Percentiles rank a stretch among this genome's conserved stretches.
phyloP scores from a whole-genome alignment of 78 protist species.

The Trichosphaerium sp. region DNA sequence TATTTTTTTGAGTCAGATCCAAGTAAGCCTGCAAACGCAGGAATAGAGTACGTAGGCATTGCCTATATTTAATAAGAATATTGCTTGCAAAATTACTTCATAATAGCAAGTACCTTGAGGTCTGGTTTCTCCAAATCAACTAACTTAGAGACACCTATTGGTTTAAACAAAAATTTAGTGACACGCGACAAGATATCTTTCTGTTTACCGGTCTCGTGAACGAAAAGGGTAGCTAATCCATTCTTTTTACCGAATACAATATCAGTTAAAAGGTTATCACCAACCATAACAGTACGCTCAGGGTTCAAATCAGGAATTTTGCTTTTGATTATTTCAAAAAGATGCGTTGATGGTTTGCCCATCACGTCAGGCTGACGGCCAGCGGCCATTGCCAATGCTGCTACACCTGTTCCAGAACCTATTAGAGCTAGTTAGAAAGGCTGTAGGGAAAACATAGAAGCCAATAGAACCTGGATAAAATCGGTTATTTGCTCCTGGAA shows the following conservation, averaged over 20 bases:
- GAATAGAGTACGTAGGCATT: too few relatives aligned
- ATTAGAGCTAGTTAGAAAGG: not conserved
- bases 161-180: too few relatives aligned
- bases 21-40: too few relatives aligned
- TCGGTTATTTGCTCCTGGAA: constrained; percentile 13
- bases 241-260: constrained; percentile 15
- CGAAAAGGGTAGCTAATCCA: constrained; percentile 2
- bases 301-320: not conserved
- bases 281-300: constrained; percentile 13
- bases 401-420: not conserved
- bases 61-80: too few relatives aligned
- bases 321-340: constrained; percentile 9
- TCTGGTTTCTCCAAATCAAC: too few relatives aligned
- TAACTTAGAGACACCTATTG: too few relatives aligned
- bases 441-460: not conserved
- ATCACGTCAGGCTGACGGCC: constrained; percentile 5
- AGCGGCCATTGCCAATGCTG: not conserved
- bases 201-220: too few relatives aligned
- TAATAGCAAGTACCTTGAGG: too few relatives aligned
- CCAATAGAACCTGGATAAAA: constrained; percentile 11
- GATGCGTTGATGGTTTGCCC: constrained; percentile 22
- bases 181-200: too few relatives aligned
- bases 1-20: too few relatives aligned
- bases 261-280: constrained; percentile 31
- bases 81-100: too few relatives aligned